Percentiles rank a stretch among this genome's conserved stretches.
phyloP scores from a whole-genome alignment of 371 early-diverging fungal species.

The Batkoa obscura region DNA sequence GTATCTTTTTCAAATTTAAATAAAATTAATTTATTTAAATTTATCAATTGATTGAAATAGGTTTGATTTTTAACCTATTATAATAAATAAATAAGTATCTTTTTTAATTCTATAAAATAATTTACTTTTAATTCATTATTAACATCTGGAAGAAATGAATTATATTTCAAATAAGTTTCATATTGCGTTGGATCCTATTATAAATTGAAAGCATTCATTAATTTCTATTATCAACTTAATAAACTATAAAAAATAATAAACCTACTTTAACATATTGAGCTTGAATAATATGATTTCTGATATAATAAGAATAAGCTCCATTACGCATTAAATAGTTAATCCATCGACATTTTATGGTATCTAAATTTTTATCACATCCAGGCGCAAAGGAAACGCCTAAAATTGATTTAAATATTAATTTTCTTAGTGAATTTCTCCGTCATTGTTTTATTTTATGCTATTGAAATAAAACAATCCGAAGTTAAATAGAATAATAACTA shows the following conservation, averaged over 20 bases:
- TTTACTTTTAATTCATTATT: conserved; percentile 46
- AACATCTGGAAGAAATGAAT: conserved; percentile 65
- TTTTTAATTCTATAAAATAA: background rate
- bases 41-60: conserved; percentile 30
- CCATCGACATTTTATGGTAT: conserved; percentile 28
- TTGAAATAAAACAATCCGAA: background rate
- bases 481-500: background rate
- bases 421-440: too few species aligned
- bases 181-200: conserved; percentile 28
- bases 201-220: background rate
- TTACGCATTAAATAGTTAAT: conserved; percentile 39
- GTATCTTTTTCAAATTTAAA: conserved; percentile 55
- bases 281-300: conserved; percentile 65
- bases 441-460: too few species aligned
- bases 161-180: conserved; percentile 43
- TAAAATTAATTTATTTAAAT: conserved; percentile 52
- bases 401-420: background rate
- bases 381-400: conserved; percentile 67
- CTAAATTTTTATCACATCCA: conserved; percentile 32
- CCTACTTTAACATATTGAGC: conserved; percentile 71
- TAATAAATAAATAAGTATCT: background rate
- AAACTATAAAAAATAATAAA: background rate
- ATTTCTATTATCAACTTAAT: background rate
- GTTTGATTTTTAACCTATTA: conserved; percentile 17
- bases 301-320: conserved; percentile 63